A percentile compares a stretch with the other conserved stretches of the same genome.
phyloP scores from a whole-genome alignment of 768 basidiomycete species.

The Tephrocybe sp. region DNA sequence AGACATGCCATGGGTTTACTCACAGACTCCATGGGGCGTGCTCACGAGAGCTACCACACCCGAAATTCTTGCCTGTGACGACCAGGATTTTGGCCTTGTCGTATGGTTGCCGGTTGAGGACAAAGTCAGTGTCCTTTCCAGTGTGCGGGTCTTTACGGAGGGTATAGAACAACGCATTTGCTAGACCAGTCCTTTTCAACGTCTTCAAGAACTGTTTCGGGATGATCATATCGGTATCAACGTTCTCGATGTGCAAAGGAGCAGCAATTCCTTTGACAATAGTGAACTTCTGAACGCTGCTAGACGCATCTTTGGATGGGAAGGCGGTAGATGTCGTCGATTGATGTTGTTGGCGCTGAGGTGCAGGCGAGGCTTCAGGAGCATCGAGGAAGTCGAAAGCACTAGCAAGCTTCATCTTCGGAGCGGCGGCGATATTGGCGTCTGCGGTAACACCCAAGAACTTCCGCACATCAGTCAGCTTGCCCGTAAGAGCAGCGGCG shows the following conservation, averaged over 20 bases:
- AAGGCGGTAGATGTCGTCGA: slow-evolving; percentile 31
- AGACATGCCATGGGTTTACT: slow-evolving; percentile 26
- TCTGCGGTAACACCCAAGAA: slow-evolving; percentile 50
- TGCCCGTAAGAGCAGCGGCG: slow-evolving; percentile 84
- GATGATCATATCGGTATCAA: slow-evolving; percentile 94
- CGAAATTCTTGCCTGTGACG: slow-evolving; percentile 86
- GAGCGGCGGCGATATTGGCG: slow-evolving; percentile 39
- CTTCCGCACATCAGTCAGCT: slow-evolving; percentile 82
- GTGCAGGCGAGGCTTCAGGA: slow-evolving; percentile 54
- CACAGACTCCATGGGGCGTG: slow-evolving; percentile 88
- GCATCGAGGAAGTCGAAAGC: slow-evolving; percentile 78
- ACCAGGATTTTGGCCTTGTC: slow-evolving; percentile 76
- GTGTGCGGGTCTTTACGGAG: slow-evolving; percentile 76
- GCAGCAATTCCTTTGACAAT: slow-evolving; percentile 73
- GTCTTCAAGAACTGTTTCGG: slow-evolving; percentile 95
- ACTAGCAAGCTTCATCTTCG: slow-evolving; percentile 67
- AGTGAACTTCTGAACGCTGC: slow-evolving; percentile 60
- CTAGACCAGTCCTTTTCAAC: slow-evolving; percentile 84
- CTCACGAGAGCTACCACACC: slow-evolving; percentile 87
- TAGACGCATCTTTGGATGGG: slow-evolving; percentile 41
- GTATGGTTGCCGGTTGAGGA: slow-evolving; percentile 80
- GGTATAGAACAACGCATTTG: slow-evolving; percentile 79
- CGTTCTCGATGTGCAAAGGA: slow-evolving; percentile 78
- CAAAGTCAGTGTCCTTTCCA: slow-evolving; percentile 78
- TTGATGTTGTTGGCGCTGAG: slow-evolving; percentile 29